Evolutionary conservation across 176 grass and related monocot genomes (phyloP), one percentile per base, ranked within the genome.

Genomic region (Musa schizocarpa): DNA sequence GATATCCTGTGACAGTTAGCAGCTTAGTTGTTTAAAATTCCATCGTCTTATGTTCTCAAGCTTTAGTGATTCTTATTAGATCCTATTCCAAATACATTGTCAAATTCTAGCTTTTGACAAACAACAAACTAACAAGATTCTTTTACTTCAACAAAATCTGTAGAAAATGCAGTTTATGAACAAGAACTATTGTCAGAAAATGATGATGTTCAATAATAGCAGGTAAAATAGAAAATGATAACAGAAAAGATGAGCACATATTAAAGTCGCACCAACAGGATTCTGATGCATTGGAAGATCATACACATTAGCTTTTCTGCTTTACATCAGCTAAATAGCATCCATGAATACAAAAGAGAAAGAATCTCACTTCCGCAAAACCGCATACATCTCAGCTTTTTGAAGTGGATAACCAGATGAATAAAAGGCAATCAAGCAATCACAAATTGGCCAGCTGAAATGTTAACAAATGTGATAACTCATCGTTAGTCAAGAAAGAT

Each of bases 371-470:
- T 90, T 97, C 69, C 88, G 87, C 53, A 93, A 72, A 83, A 80
- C 81, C 20, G 85, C 88, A 78, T 93, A 97, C 78, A 72, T 87
- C 85, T 93, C 86, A 48, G 86, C 85, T 82, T 97, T 97, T 90
- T 97, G 61, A 65, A 97, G 82, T 77, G 93, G 90, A 85, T 97
- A 97, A 55, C 93, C 93, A 65, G 86, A 64, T 51, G 93, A 97
- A 74, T 90, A 97, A 68, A 97, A 97, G 48, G 93, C 93, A 62
- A 97, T 88, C 76, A 97, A 85, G 82, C 90, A 97, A 68, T 93
- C 93, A 78, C 88, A 97, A 68, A 93, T 71, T 76, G 90, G 93
- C 93, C 93, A 97, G 48, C 93, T 97, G 88, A 19, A 63, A 86
- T 79, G 59, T 64, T 63, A 63, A n/a, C 9, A n/a, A 11, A 50